Evolutionary conservation across 1,284 basidiomycete genomes (phyloP), one percentile per base, ranked within the genome.

Genomic region (Puccinia triticina): DNA sequence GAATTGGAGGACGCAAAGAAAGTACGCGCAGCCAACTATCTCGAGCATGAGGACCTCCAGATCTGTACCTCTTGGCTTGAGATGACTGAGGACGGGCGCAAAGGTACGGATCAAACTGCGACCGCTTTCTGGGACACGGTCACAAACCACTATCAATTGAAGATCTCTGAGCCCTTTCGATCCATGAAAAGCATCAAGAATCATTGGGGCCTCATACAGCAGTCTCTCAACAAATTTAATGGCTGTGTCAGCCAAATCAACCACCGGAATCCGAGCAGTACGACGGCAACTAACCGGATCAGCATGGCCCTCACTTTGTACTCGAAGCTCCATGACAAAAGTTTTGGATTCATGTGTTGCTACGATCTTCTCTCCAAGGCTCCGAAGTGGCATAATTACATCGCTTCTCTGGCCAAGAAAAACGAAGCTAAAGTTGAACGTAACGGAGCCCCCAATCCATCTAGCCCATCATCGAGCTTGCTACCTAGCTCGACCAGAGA

Each of bases 301-400:
- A n/a, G n/a, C n/a, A n/a, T n/a, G n/a, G n/a, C n/a, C n/a, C n/a
- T n/a, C n/a, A n/a, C n/a, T n/a, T n/a, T n/a, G n/a, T n/a, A n/a
- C n/a, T n/a, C n/a, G n/a, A n/a, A n/a, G n/a, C n/a, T n/a, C n/a
- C n/a, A n/a, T n/a, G n/a, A n/a, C n/a, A n/a, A n/a, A n/a, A n/a
- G n/a, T n/a, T n/a, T n/a, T n/a, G n/a, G n/a, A n/a, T n/a, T n/a
- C n/a, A n/a, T n/a, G n/a, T n/a, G n/a, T n/a, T n/a, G 32, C 29
- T 75, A 75, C 53, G 34, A 59, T 29, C 29, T 75, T 0, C 50
- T 75, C 0, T 34, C 32, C 12, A 55, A 75, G 2, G 50, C 53
- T 4, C 53, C 73, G 8, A 75, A 75, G 50, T 75, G 73, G 73
- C 26, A 57, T 16, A 10, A 59, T 32, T 59, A 75, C 29, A 34